A percentile compares a stretch with the other conserved stretches of the same genome.
Evolutionary conservation across 441 rosid genomes (phyloP).

Genomic region (Erysimum cheiri): DNA sequence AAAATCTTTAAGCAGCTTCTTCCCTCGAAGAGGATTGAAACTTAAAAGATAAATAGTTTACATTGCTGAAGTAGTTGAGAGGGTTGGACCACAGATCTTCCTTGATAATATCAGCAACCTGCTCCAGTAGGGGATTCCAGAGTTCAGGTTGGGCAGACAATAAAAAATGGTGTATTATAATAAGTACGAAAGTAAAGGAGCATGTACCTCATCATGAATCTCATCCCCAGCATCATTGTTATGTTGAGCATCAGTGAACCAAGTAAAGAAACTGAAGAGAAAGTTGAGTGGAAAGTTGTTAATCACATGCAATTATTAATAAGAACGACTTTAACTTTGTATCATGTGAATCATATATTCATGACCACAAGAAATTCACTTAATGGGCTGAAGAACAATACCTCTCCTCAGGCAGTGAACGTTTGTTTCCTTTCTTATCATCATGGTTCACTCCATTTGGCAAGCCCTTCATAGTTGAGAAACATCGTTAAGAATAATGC

Average conservation of each 20-base stretch:
- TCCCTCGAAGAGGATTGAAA: neutral
- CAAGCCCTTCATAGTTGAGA: constrained; percentile 61
- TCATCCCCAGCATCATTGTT: constrained; percentile 68
- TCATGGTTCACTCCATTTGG: constrained; percentile 85
- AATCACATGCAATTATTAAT: neutral
- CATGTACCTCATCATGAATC: constrained; percentile 76
- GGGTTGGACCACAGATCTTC: constrained; percentile 99
- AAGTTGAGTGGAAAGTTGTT: neutral
- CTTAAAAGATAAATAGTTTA: constrained; percentile 34
- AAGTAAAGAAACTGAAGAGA: constrained; percentile 81
- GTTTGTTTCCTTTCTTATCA: constrained; percentile 84
- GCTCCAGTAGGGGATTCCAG: constrained; percentile 30
- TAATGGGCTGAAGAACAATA: constrained; percentile 31
- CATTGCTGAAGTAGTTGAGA: constrained; percentile 84
- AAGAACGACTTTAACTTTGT: neutral
- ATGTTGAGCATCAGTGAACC: constrained; percentile 71
- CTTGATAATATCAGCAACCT: constrained; percentile 94
- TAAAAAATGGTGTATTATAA: neutral
- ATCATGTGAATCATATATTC: neutral
- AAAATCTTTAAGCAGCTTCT: neutral
- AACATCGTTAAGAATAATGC: constrained; percentile 34
- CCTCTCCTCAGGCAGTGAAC: constrained; percentile 78
- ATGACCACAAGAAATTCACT: constrained; percentile 5
- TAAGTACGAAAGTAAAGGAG: neutral
- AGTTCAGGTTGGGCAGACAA: constrained; percentile 9